A percentile compares a stretch with the other conserved stretches of the same genome.
phyloP scores from a whole-genome alignment of 2,329 filamentous ascomycete genomes.

The Exophiala spinifera region DNA sequence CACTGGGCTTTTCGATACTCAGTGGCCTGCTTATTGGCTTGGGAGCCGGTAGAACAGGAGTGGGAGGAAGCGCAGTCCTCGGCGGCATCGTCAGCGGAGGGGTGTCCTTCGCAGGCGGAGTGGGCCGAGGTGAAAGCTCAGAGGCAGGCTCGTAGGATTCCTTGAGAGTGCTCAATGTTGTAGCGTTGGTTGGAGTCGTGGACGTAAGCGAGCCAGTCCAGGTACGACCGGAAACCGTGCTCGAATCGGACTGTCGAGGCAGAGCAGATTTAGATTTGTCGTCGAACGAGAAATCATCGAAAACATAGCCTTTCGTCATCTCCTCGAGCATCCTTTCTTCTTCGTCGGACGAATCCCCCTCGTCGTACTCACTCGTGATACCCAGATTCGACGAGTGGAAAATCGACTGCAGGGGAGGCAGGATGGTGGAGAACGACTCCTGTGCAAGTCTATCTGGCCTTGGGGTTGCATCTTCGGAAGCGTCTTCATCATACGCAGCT shows the following conservation, averaged over 20 bases:
- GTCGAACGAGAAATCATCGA: slow-evolving; percentile 78
- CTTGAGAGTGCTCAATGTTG: slow-evolving; percentile 67
- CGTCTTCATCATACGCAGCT: slow-evolving; percentile 75
- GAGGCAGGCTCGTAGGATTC: slow-evolving; percentile 50
- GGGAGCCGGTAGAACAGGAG: slow-evolving; percentile 29
- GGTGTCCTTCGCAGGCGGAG: slow-evolving; percentile 20
- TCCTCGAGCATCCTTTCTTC: slow-evolving; percentile 77
- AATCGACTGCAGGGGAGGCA: slow-evolving; percentile 3
- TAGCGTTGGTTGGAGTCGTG: slow-evolving; percentile 66
- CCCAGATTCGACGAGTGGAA: slow-evolving; percentile 25
- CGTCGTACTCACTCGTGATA: slow-evolving; percentile 48
- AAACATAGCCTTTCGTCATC: slow-evolving; percentile 77
- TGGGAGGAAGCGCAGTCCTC: slow-evolving; percentile 12
- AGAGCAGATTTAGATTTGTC: slow-evolving; percentile 64
- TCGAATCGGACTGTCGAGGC: slow-evolving; percentile 78
- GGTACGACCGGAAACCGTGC: slow-evolving; percentile 60
- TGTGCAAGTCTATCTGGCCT: slow-evolving; percentile 68
- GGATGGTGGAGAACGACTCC: slow-evolving; percentile 9
- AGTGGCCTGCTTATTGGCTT: slow-evolving; percentile 19
- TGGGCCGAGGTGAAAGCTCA: slow-evolving; percentile 17
- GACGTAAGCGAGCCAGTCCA: slow-evolving; percentile 78
- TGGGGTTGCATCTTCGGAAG: slow-evolving; percentile 36
- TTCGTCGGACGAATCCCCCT: slow-evolving; percentile 67
- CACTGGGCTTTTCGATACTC: slow-evolving; percentile 18
- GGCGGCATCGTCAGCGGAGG: slow-evolving; percentile 13